Percentiles rank a stretch among this genome's conserved stretches.
phyloP scores from a whole-genome alignment of 148 eudicot species.

The Rhododendron vialii region DNA sequence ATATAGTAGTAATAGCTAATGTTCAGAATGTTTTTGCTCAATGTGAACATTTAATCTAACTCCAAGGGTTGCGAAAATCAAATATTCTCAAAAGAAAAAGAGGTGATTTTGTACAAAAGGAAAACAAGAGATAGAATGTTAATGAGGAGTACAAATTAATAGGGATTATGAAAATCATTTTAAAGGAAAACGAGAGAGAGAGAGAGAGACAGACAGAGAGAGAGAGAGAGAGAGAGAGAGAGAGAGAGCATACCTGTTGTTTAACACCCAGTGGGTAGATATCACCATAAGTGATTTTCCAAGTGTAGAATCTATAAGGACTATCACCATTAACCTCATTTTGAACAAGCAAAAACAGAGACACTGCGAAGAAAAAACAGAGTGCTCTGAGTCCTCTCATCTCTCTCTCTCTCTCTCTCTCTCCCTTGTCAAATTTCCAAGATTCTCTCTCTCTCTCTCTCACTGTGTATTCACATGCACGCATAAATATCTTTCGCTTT shows the following conservation, averaged over 20 bases:
- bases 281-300: slow-evolving; percentile 58
- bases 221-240: neutral
- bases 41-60: no score
- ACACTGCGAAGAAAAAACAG: neutral
- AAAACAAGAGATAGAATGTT: no score
- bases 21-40: no score
- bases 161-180: neutral
- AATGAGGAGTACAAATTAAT: no score
- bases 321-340: slow-evolving; percentile 38
- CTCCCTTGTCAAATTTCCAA: neutral
- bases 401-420: slow-evolving; percentile 13
- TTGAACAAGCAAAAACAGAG: slow-evolving; percentile 16
- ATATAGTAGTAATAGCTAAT: no score
- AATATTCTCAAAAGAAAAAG: neutral
- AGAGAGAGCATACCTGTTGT: slow-evolving; percentile 41
- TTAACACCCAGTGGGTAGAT: slow-evolving; percentile 60
- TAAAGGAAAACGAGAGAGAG: neutral
- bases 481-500: neutral
- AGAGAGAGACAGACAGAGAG: neutral
- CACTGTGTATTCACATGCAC: neutral
- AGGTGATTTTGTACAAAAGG: neutral
- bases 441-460: neutral
- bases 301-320: slow-evolving; percentile 60
- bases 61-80: no score
- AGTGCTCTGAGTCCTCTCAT: slow-evolving; percentile 21